A percentile compares a stretch with the other conserved stretches of the same genome.
Evolutionary conservation across 495 filamentous ascomycete genomes (phyloP).

Genomic region (Talaromyces nanjingensis): DNA sequence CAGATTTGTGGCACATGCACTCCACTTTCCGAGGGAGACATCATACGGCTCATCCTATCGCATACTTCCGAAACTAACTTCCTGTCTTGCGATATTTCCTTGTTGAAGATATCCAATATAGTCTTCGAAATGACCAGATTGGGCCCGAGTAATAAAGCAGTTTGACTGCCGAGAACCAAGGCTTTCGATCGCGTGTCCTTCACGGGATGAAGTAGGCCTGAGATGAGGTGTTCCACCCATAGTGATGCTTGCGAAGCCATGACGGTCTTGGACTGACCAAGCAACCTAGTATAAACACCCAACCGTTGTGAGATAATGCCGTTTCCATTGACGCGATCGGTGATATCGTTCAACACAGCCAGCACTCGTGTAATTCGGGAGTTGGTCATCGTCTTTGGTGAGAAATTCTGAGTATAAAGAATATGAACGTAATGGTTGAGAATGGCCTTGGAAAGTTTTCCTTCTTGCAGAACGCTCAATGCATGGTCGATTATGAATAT

Average conservation of each 20-base stretch:
- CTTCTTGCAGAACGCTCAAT: slow-evolving; percentile 58
- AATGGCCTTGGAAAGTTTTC: slow-evolving; percentile 65
- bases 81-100: slow-evolving; percentile 44
- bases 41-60: slow-evolving; percentile 62
- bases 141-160: slow-evolving; percentile 55
- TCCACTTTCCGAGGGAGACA: slow-evolving; percentile 54
- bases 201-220: slow-evolving; percentile 67
- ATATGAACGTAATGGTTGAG: slow-evolving; percentile 70
- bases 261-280: slow-evolving; percentile 56
- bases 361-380: slow-evolving; percentile 62
- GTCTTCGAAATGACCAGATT: slow-evolving; percentile 57
- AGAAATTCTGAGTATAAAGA: slow-evolving; percentile 70
- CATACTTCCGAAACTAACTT: slow-evolving; percentile 59
- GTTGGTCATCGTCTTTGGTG: slow-evolving; percentile 61
- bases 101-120: slow-evolving; percentile 59
- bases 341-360: slow-evolving; percentile 59
- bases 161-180: slow-evolving; percentile 62
- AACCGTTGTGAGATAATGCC: slow-evolving; percentile 68
- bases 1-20: slow-evolving; percentile 79
- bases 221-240: slow-evolving; percentile 79
- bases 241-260: slow-evolving; percentile 51
- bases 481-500: slow-evolving; percentile 73
- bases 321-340: slow-evolving; percentile 67
- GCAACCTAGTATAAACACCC: slow-evolving; percentile 64
- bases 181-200: slow-evolving; percentile 71